Percentiles rank a stretch among this genome's conserved stretches.
Evolutionary conservation across 148 eudicot genomes (phyloP).

Genomic region (Rhododendron kiyosumense): DNA sequence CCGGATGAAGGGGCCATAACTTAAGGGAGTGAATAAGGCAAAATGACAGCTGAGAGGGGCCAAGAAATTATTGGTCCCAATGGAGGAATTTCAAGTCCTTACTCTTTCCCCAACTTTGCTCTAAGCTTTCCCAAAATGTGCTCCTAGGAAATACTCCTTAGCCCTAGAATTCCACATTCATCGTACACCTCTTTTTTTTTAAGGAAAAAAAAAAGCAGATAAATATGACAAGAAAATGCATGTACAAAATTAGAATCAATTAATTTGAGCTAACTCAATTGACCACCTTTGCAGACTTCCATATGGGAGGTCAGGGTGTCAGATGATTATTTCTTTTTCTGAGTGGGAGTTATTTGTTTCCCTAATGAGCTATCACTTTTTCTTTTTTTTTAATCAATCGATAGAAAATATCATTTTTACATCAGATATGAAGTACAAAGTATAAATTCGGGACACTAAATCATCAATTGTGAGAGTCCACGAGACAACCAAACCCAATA

Average conservation of each 20-base stretch:
- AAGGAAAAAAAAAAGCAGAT: not conserved
- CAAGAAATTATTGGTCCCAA: conserved; percentile 11
- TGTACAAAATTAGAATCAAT: not conserved
- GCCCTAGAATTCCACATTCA: conserved; percentile 10
- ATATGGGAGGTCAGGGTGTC: not conserved
- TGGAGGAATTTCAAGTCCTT: conserved; percentile 15
- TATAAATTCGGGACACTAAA: too few relatives aligned
- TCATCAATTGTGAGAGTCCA: too few relatives aligned
- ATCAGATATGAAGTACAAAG: too few relatives aligned
- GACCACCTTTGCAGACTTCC: not conserved
- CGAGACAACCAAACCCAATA: too few relatives aligned
- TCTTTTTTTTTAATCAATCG: too few relatives aligned
- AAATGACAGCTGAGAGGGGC: conserved; percentile 11
- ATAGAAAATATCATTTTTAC: too few relatives aligned
- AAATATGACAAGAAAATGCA: not conserved
- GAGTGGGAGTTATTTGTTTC: too few relatives aligned
- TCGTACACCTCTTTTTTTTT: not conserved
- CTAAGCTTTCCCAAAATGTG: conserved; percentile 9
- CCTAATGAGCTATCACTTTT: not conserved
- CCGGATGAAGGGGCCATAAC: conserved; percentile 15
- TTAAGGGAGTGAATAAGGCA: conserved; percentile 13
- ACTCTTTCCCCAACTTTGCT: conserved; percentile 9
- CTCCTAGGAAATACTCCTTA: not conserved
- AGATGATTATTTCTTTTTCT: not conserved
- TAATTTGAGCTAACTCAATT: not conserved